Base-by-base conservation (phyloP, 306 rosid genomes). In the Amphicarpaea edgeworthii region DNA sequence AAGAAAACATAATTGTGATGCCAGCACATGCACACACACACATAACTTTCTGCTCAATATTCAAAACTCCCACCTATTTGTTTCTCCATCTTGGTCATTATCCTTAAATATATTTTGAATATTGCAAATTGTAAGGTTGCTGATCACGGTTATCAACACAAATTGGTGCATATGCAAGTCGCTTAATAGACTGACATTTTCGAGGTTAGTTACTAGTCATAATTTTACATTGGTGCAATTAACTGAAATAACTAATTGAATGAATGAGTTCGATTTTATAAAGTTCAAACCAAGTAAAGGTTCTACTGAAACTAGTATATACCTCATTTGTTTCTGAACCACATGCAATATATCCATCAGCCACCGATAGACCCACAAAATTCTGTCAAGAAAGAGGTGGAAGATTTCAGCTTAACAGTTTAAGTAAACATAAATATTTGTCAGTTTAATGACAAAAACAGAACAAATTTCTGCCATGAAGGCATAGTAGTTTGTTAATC, bases 241-340 rank as follows among this genome's bases (percentile, higher is more conserved):
- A 43, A 68, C 16, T 12, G 2, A 73, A 67, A 41, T 58, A 41
- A 65, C 46, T 32, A 42, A 72, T 21, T 76, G 68, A 58, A 73
- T 47, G 9, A 42, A 53, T 0, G 32, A 15, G 46, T 41, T 66
- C 12, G 37, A 38, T 79, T 41, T 34, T 50, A 37, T 7, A 2
- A 50, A 72, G 66, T 81, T 51, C 34, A 21, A 50, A 24, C 20
- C 23, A 57, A 15, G 40, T 15, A 14, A 75, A 58, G 6, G 57
- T 43, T 15, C 55, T 16, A 28, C 20, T 23, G 51, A 77, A 83
- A 77, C 20, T 62, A 53, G 64, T 67, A 70, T 53, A 62, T 90
- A 95, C 98, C 96, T 95, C 97, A 67, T 95, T 95, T 66, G 97
- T 87, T 89, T 95, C 99, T 74, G 99, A 95, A 79, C 99, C 99